Percentiles rank a stretch among this genome's conserved stretches.
Evolutionary conservation across 805 yeast species (phyloP).

Genomic region (Cyberlindnera mycetangii): DNA sequence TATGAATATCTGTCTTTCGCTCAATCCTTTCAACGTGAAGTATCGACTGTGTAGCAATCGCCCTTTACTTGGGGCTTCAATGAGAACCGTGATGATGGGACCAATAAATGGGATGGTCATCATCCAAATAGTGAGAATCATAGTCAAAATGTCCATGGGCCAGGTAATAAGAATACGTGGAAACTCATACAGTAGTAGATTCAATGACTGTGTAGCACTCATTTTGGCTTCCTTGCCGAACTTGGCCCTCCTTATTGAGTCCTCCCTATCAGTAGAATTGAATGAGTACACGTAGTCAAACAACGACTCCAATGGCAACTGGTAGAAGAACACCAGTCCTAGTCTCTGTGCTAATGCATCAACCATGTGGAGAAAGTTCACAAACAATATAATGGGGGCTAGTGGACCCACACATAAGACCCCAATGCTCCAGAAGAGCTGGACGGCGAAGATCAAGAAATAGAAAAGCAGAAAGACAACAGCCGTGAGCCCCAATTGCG

Average conservation of each 20-base stretch:
- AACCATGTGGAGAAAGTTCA: constrained; percentile 10
- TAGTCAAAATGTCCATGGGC: constrained; percentile 3
- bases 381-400: constrained; percentile 8
- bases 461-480: constrained; percentile 7
- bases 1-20: neutral
- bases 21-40: constrained; percentile 8
- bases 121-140: constrained; percentile 8
- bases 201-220: neutral
- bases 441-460: constrained; percentile 5
- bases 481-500: constrained; percentile 5
- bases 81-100: constrained; percentile 6
- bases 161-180: constrained; percentile 6
- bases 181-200: neutral
- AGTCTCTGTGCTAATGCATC: constrained; percentile 9
- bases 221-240: no score
- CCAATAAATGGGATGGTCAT: constrained; percentile 12
- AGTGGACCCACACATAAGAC: constrained; percentile 10
- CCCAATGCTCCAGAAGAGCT: constrained; percentile 6
- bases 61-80: constrained; percentile 12
- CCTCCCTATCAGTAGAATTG: neutral
- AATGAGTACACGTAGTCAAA: constrained; percentile 10
- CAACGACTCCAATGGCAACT: constrained; percentile 10
- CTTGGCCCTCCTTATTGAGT: constrained; percentile 4
- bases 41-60: constrained; percentile 9
- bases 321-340: constrained; percentile 11